Base-by-base conservation (phyloP, 2,329 filamentous ascomycete genomes). In the Cladophialophora psammophila region DNA sequence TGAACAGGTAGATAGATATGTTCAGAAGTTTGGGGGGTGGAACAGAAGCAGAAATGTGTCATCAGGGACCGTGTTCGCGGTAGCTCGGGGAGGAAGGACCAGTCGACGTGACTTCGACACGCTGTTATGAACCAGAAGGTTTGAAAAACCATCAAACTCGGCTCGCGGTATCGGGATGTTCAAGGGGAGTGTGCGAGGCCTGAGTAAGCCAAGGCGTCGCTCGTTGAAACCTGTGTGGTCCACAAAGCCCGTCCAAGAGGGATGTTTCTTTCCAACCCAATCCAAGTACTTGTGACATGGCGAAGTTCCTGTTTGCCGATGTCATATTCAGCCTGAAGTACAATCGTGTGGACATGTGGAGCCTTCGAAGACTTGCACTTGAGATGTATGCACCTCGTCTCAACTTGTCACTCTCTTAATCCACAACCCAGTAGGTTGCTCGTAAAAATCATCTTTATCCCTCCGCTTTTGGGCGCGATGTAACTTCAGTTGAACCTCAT, bases 401-500 rank as follows among this genome's bases (percentile, higher is more conserved):
- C 77, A 90, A 68, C 84, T 86, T 20, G 91, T 93, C 68, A 93
- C 89, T 70, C 92, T 85, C 74, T 90, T 86, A 58, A 96, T 90
- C 92, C 92, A 96, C 9, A 96, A 79, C 35, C 86, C 86, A 0
- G 88, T 90, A 10, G 87, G 87, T 74, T 91, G 72, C 65, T 78
- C 77, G 36, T 79, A 78, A 63, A 77, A 77, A 54, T 80, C 77
- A 60, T 90, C 85, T 70, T 89, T 86, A 73, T 94, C 91, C 72
- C 88, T 84, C 56, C 91, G 86, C 81, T 92, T 94, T 79, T 91
- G 90, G 9, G 90, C 89, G 26, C 90, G 83, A 76, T 92, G 87
- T 63, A 95, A 81, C 77, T 89, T 90, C 73, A 95, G 80, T 0
- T 92, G 92, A 50, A 94, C 80, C 64, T 95, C 91, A 74, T 94